A percentile compares a stretch with the other conserved stretches of the same genome.
Evolutionary conservation across 2,329 filamentous ascomycete species (phyloP).

Genomic region (Colletotrichum sp.): DNA sequence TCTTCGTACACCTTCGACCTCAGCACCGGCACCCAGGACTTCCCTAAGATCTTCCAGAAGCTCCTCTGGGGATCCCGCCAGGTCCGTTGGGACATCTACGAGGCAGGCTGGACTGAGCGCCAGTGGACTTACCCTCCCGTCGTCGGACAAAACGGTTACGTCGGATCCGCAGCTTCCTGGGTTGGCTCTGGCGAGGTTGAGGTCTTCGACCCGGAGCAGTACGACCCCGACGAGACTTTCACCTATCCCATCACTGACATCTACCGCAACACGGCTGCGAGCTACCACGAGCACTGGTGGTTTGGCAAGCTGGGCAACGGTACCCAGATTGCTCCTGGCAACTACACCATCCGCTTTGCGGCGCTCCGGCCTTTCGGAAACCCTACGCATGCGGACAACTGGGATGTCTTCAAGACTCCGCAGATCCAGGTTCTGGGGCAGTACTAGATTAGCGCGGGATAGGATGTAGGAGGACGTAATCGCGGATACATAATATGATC

Average conservation of each 20-base stretch:
- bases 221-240: conserved; percentile 29
- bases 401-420: conserved; percentile 41
- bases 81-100: conserved; percentile 30
- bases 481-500: background rate
- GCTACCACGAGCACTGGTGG: conserved; percentile 38
- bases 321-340: conserved; percentile 42
- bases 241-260: conserved; percentile 28
- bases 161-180: conserved; percentile 33
- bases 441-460: conserved; percentile 9
- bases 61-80: conserved; percentile 27
- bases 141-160: conserved; percentile 30
- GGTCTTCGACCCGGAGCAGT: conserved; percentile 24
- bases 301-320: conserved; percentile 50
- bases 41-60: conserved; percentile 24
- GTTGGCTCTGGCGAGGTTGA: conserved; percentile 15
- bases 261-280: conserved; percentile 21
- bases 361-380: conserved; percentile 46
- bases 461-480: background rate
- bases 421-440: conserved; percentile 35
- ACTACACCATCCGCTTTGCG: conserved; percentile 47
- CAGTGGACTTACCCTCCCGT: conserved; percentile 31
- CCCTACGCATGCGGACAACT: conserved; percentile 44
- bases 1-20: conserved; percentile 18
- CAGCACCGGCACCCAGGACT: conserved; percentile 22
- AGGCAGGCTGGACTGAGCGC: conserved; percentile 29